These are phyloP conservation scores for Lactarius trivialis DNA, from an alignment of 768 basidiomycete species.

Conservation along the genomic window DNA sequence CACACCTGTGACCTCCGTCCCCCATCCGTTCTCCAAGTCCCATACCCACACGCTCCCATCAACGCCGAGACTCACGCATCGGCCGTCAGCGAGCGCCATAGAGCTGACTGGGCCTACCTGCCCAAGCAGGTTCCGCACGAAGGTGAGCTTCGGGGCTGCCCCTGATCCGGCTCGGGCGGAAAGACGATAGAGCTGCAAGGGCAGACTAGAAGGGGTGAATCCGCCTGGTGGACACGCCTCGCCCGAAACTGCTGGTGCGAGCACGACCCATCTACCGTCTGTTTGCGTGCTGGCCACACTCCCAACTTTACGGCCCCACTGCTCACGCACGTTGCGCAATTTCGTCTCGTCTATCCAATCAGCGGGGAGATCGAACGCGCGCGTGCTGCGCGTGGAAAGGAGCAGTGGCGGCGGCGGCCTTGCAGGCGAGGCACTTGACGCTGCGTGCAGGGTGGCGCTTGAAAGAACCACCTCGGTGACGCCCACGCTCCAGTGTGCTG, in stretches of 20 bases:
- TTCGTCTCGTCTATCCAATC: slow-evolving; percentile 68
- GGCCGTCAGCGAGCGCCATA: slow-evolving; percentile 71
- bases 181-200: slow-evolving; percentile 71
- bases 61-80: slow-evolving; percentile 67
- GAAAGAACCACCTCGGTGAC: slow-evolving; percentile 71
- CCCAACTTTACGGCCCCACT: slow-evolving; percentile 70
- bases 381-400: slow-evolving; percentile 51
- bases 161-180: slow-evolving; percentile 39
- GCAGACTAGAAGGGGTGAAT: slow-evolving; percentile 34
- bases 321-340: slow-evolving; percentile 57
- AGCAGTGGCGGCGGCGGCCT: slow-evolving; percentile 42
- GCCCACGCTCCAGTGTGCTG: slow-evolving; percentile 73
- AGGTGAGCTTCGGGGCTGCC: slow-evolving; percentile 57
- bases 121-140: slow-evolving; percentile 66
- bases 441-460: slow-evolving; percentile 12
- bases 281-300: slow-evolving; percentile 70
- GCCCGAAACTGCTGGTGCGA: slow-evolving; percentile 46
- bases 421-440: slow-evolving; percentile 16
- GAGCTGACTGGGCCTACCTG: slow-evolving; percentile 60
- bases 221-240: slow-evolving; percentile 7
- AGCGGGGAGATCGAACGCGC: slow-evolving; percentile 63
- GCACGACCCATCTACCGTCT: slow-evolving; percentile 80
- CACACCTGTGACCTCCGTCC: slow-evolving; percentile 31
- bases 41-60: slow-evolving; percentile 81
- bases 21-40: slow-evolving; percentile 62